Evolutionary conservation across 164 flowering plant genomes (phyloP).

Genomic region (Piper betle): DNA sequence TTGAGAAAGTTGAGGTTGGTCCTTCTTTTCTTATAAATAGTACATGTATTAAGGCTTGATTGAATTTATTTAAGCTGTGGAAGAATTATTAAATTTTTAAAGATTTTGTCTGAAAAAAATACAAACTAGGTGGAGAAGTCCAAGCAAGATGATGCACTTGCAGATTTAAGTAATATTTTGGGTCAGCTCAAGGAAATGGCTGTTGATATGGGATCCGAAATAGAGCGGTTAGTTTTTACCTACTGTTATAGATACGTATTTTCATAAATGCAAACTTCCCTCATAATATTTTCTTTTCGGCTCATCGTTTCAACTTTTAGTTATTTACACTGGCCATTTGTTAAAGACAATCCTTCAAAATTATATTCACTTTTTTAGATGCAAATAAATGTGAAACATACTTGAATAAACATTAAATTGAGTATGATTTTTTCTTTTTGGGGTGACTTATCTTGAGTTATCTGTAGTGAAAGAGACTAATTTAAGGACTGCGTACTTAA

Average conservation of each 20-base stretch:
- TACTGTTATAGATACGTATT: not conserved
- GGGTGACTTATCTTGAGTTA: too few species aligned
- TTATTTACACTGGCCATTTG: not conserved
- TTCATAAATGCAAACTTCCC: not conserved
- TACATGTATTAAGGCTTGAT: not conserved
- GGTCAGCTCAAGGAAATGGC: constrained; percentile 15
- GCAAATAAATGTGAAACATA: not conserved
- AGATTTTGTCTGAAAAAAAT: constrained; percentile 1
- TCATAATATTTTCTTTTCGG: not conserved
- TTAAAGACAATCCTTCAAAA: not conserved
- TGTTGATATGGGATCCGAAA: constrained; percentile 14
- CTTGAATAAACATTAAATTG: not conserved
- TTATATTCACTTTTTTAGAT: too few species aligned
- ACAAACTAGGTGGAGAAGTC: constrained; percentile 12
- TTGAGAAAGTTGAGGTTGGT: constrained; percentile 80
- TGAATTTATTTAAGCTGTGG: not conserved
- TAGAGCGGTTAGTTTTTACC: constrained; percentile 29
- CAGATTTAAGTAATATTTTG: constrained; percentile 10
- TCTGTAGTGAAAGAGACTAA: too few species aligned
- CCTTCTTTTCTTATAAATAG: not conserved
- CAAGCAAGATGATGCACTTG: constrained; percentile 14
- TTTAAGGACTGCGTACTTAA: too few species aligned
- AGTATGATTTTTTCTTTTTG: not conserved
- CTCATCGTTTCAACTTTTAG: not conserved
- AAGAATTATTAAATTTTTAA: not conserved